Evolutionary conservation across 176 grass and related monocot genomes (phyloP), one percentile per base, ranked within the genome.

Genomic region (Hsuehochloa calcarea): DNA sequence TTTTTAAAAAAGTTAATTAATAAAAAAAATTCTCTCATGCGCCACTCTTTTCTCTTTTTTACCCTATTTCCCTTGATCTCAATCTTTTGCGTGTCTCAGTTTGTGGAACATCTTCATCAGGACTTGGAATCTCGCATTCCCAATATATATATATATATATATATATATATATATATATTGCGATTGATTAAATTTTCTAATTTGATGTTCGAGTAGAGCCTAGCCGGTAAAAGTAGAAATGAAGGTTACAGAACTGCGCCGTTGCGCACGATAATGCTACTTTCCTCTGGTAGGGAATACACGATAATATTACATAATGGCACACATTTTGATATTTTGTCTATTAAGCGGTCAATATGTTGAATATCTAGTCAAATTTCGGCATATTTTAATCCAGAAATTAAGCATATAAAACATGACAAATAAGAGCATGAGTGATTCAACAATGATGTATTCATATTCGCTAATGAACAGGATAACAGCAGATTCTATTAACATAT

Each of bases 41-140:
- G 59, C n/a, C 40, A 41, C 29, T 43, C 35, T 16, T 34, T 55
- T 85, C 31, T 51, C 4, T 69, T 85, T 43, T 39, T 43, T 47
- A 13, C 12, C 31, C 6, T 11, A 70, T 70, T 25, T 23, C 12
- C 7, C 3, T 86, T 23, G 31, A 14, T 74, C 34, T 34, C 65
- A 66, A 87, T 87, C 62, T 76, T 82, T 87, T 87, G 79, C 83
- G 65, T 69, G 79, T 59, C 39, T 82, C 85, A 68, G 79, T 22
- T 82, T 76, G 31, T 76, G 71, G 37, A 66, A 76, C 68, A 87
- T 68, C 49, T 47, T 75, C 63, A 26, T 31, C 49, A 69, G 29
- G 22, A 61, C 40, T 69, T 59, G 46, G 12, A 67, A 46, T 31
- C 63, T 77, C 79, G 20, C 50, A 77, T 69, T 87, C 63, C 22